Evolutionary conservation across 805 yeast genomes (phyloP), one percentile per base, ranked within the genome.

Genomic region (Blastobotrys attinorum): DNA sequence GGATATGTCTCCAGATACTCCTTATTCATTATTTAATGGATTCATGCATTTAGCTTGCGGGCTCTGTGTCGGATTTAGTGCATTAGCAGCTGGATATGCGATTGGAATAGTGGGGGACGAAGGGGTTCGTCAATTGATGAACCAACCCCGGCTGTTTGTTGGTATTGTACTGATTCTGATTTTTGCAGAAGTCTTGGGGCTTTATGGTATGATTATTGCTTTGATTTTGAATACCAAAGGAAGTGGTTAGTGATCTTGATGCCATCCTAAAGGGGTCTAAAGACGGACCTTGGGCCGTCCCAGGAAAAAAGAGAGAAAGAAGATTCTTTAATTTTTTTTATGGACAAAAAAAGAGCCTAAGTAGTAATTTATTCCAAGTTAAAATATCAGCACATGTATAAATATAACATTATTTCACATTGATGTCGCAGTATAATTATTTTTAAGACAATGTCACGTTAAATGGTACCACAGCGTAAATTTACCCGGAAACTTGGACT

Each of bases 21-120:
- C 79, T 39, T 89, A 92, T 66, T 80, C 96, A 3, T 68, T 92
- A 45, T 92, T 86, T 69, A 84, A 86, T 60, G 98, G 98, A n/a
- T 88, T 88, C 64, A 87, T 92, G 95, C 99, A 92, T 66, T 71
- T 92, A 63, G 89, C 94, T 42, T 88, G 97, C 66, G 99, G 99
- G 1, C 68, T 90, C 47, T 78, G 94, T 31, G 99, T 92, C 36
- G 99, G 99, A 1, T 87, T 92, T 59, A 88, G 97, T 3, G 89
- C 97, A 63, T 72, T 92, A 60, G 89, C 97, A 33, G 84, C 95
- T 47, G 99, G 99, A 37, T 92, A 89, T 65, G 92, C 98, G 46
- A 86, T 86, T 68, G 96, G 96, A 40, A 81, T 86, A 50, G 96
- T 86, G 31, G 96, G 96, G 34, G 96, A 86, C 59, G 94, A 83